Evolutionary conservation across 192 early-diverging fungal genomes (phyloP).

Genomic region (Podila verticillata): DNA sequence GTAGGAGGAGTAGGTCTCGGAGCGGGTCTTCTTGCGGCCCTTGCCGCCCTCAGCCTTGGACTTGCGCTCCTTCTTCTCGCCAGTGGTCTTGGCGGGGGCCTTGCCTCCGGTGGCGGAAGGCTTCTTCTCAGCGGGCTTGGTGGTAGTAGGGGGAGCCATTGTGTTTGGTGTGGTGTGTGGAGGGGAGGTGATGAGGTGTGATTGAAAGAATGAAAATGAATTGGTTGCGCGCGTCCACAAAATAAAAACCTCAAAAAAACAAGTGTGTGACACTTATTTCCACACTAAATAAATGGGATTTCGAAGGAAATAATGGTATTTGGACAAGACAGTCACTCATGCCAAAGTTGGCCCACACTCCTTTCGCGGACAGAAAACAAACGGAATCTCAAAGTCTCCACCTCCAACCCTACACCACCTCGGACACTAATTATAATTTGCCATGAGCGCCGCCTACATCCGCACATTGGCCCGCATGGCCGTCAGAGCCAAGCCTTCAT

Average conservation of each 20-base stretch:
- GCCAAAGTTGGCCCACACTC: no score
- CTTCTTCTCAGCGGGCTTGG: constrained; percentile 47
- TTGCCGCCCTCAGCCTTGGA: constrained; percentile 64
- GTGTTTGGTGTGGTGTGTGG: background rate
- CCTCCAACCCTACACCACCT: background rate
- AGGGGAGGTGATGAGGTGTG: background rate
- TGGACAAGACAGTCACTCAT: no score
- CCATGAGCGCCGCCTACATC: constrained; percentile 19
- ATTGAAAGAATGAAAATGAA: background rate
- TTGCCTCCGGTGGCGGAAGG: constrained; percentile 60
- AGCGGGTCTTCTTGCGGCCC: constrained; percentile 75
- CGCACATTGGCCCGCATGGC: constrained; percentile 42
- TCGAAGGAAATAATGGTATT: no score
- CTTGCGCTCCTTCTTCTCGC: constrained; percentile 62
- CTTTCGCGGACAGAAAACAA: no score
- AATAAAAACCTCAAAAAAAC: background rate
- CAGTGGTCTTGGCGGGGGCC: constrained; percentile 58
- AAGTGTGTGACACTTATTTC: no score
- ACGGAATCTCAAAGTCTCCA: no score
- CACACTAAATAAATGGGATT: no score
- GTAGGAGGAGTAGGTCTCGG: constrained; percentile 94
- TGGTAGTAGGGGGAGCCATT: constrained; percentile 4
- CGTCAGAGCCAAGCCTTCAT: constrained; percentile 16
- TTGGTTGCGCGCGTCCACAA: background rate
- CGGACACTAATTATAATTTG: background rate